Conservation (phyloP, 73 alveolate species). For the Halteria grandinella region DNA sequence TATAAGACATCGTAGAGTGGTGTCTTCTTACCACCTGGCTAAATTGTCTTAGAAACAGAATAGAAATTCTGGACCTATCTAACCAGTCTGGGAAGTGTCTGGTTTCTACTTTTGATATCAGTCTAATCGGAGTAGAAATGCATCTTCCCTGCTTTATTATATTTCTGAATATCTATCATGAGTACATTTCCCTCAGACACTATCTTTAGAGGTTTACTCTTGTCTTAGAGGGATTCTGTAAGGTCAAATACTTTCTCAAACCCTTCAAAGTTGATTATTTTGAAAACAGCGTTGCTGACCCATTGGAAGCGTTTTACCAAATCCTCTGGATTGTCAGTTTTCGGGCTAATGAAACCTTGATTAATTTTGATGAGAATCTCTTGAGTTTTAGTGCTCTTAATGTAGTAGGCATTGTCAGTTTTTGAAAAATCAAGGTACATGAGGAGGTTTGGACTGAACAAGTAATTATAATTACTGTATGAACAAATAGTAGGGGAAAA, state of each 20-base stretch:
- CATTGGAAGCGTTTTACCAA: constrained; percentile 24
- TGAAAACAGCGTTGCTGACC: constrained; percentile 14
- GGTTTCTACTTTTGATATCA: no score
- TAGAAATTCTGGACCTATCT: no score
- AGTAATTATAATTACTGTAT: constrained; percentile 2
- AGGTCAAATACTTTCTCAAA: constrained; percentile 21
- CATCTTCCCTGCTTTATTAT: no score
- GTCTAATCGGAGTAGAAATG: no score
- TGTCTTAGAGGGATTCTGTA: no score
- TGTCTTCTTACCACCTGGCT: no score
- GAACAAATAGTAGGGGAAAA: background rate
- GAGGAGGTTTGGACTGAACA: constrained; percentile 6
- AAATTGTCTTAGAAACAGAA: no score
- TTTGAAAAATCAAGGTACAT: constrained; percentile 22
- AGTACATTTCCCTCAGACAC: no score
- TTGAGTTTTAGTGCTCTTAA: constrained; percentile 17
- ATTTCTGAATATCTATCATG: no score
- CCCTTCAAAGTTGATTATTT: constrained; percentile 23
- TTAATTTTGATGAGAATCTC: background rate
- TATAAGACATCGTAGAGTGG: no score
- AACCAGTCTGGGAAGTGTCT: no score
- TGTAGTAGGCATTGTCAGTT: background rate
- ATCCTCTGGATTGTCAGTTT: constrained; percentile 20
- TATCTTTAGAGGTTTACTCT: no score
- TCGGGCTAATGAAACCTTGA: constrained; percentile 9